A percentile compares a stretch with the other conserved stretches of the same genome.
These are phyloP conservation scores for Hirschioporus abietinus DNA, from an alignment of 768 basidiomycete species.

Conservation along the genomic window DNA sequence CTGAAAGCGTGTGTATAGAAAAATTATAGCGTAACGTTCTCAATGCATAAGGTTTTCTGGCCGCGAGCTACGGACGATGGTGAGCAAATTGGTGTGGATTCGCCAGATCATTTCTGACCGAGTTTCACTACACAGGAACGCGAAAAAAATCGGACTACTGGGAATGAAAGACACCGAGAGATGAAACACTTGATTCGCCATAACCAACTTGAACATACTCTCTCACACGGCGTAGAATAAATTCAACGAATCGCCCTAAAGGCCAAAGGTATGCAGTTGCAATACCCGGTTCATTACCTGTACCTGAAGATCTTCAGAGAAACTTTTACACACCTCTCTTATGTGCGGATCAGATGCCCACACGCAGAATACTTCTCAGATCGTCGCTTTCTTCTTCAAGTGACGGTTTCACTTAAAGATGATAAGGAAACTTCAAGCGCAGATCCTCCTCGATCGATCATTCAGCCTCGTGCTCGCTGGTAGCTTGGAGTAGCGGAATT, in stretches of 20 bases:
- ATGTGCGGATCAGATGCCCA: background rate
- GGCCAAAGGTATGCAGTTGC: background rate
- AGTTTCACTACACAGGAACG: background rate
- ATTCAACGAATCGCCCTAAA: background rate
- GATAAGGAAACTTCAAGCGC: background rate
- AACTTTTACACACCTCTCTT: background rate
- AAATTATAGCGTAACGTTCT: background rate
- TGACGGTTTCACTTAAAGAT: background rate
- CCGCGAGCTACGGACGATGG: constrained; percentile 15
- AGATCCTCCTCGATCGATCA: background rate
- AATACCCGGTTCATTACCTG: background rate
- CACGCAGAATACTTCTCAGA: background rate
- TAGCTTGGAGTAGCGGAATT: background rate
- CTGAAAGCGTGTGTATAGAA: background rate
- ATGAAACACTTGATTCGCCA: background rate
- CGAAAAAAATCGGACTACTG: background rate
- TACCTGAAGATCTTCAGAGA: background rate
- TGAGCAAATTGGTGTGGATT: background rate
- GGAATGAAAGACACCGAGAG: background rate
- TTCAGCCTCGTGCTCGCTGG: background rate
- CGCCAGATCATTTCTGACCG: background rate
- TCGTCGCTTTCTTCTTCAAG: background rate
- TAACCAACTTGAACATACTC: background rate
- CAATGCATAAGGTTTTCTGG: constrained; percentile 7
- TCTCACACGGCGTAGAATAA: background rate